Evolutionary conservation across 2,329 filamentous ascomycete species (phyloP), one percentile per base, ranked within the genome.

Genomic region (Apiospora aurea): DNA sequence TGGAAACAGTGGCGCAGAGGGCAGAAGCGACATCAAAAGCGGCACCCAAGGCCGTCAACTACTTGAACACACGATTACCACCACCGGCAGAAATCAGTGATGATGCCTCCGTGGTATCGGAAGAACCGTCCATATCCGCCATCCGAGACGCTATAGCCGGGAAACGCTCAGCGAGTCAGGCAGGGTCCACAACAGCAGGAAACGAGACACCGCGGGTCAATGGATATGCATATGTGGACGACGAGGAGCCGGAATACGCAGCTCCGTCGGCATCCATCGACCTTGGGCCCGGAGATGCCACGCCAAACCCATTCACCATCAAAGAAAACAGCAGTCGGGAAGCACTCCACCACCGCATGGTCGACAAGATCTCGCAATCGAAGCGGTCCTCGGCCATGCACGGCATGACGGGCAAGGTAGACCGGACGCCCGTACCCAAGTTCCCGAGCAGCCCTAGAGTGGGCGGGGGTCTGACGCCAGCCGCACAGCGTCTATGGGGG

Each of bases 201-300:
- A 88, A 87, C 72, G 95, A 97, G 81, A 98, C 96, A 0, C 96
- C 96, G 0, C 89, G 94, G 2, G 94, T 98, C 0, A 97, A 97
- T 74, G 96, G 96, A 1, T 99, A 98, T 80, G 90, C 94, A 0
- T 98, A 97, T 82, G 95, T 99, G 47, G 95, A 97, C 76, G 94
- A 97, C 71, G 93, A 93, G 68, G 87, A 89, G 53, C 88, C 89
- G 0, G 87, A 87, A 21, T 78, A 86, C 70, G 85, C 68, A 26
- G 24, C 86, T 69, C 76, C 84, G 21, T 76, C 81, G 10, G 73
- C 79, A 66, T 82, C 85, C n/a, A 74, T 92, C 77, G 83, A 91
- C 70, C 83, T 93, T 10, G 88, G 90, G 1, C 84, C 87, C 13
- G 87, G 88, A 18, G 87, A 91, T 77, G 81, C 88, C n/a, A 89